Evolutionary conservation across 306 rosid species (phyloP).

Genomic region (Cucurbita ficifolia): DNA sequence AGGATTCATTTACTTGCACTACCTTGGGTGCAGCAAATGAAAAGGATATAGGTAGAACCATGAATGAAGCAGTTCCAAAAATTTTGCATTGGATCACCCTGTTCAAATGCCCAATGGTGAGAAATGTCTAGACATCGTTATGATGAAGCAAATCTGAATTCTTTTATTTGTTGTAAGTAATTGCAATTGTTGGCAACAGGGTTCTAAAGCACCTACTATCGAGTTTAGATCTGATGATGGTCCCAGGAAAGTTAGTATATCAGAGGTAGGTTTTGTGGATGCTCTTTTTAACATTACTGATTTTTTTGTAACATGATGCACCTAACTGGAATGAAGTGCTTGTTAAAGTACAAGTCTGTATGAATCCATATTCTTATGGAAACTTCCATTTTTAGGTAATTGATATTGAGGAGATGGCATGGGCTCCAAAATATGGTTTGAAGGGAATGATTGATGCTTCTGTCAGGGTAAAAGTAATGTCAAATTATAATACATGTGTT

Average conservation of each 20-base stretch:
- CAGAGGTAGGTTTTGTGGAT: constrained; percentile 46
- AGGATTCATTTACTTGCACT: neutral
- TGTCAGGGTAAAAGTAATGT: constrained; percentile 41
- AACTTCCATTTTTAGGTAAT: constrained; percentile 37
- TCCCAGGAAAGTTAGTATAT: constrained; percentile 38
- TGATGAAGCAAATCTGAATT: neutral
- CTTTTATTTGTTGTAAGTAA: neutral
- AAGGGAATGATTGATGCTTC: constrained; percentile 99
- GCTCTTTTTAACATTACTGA: neutral
- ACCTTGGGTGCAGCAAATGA: constrained; percentile 40
- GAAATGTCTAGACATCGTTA: constrained; percentile 1
- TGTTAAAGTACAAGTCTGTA: neutral
- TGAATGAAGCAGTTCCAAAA: constrained; percentile 62
- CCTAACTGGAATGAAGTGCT: neutral
- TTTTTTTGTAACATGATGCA: neutral
- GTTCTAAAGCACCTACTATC: constrained; percentile 29
- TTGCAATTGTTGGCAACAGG: constrained; percentile 27
- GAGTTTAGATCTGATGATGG: constrained; percentile 54
- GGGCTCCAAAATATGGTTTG: constrained; percentile 93
- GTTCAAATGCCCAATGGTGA: constrained; percentile 56
- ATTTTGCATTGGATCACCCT: constrained; percentile 50
- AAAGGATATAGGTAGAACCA: constrained; percentile 41
- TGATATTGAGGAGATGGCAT: constrained; percentile 97
- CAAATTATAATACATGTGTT: constrained; percentile 22
- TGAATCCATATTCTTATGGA: neutral